Conservation (phyloP, 2,329 filamentous ascomycete species). For the Arachnomyces sp. region DNA sequence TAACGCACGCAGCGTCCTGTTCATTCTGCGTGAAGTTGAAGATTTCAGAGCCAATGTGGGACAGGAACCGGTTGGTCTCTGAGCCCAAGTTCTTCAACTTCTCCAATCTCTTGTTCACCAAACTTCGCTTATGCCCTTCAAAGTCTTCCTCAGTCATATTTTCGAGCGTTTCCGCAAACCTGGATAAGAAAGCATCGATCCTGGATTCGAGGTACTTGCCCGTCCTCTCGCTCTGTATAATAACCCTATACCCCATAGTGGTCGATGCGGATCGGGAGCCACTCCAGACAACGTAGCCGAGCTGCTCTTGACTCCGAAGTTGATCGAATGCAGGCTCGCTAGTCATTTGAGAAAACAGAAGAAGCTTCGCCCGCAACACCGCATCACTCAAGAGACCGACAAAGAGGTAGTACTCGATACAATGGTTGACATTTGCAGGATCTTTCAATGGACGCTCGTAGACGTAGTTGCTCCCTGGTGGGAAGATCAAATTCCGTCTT, state of each 20-base stretch:
- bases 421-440: slow-evolving; percentile 81
- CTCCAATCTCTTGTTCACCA: slow-evolving; percentile 79
- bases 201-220: slow-evolving; percentile 76
- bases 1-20: slow-evolving; percentile 66
- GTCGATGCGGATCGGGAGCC: slow-evolving; percentile 63
- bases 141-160: slow-evolving; percentile 78
- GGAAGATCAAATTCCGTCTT: slow-evolving; percentile 65
- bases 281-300: slow-evolving; percentile 93
- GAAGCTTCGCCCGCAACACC: slow-evolving; percentile 62
- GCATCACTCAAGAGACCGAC: slow-evolving; percentile 62
- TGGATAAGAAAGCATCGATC: slow-evolving; percentile 73
- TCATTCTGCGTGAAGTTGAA: slow-evolving; percentile 84
- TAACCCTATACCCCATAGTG: slow-evolving; percentile 75
- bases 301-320: slow-evolving; percentile 89
- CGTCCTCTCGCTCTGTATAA: slow-evolving; percentile 87
- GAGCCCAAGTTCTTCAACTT: slow-evolving; percentile 86
- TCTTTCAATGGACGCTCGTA: slow-evolving; percentile 76
- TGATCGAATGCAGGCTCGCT: slow-evolving; percentile 93
- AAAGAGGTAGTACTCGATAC: slow-evolving; percentile 68
- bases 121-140: slow-evolving; percentile 79
- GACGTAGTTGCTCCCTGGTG: slow-evolving; percentile 71
- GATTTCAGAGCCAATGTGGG: slow-evolving; percentile 73
- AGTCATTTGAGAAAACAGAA: slow-evolving; percentile 80
- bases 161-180: slow-evolving; percentile 57
- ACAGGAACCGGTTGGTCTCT: slow-evolving; percentile 76